These are phyloP conservation scores for Colletotrichum sp. DNA, from an alignment of 2,329 filamentous ascomycete genomes.

Conservation along the genomic window DNA sequence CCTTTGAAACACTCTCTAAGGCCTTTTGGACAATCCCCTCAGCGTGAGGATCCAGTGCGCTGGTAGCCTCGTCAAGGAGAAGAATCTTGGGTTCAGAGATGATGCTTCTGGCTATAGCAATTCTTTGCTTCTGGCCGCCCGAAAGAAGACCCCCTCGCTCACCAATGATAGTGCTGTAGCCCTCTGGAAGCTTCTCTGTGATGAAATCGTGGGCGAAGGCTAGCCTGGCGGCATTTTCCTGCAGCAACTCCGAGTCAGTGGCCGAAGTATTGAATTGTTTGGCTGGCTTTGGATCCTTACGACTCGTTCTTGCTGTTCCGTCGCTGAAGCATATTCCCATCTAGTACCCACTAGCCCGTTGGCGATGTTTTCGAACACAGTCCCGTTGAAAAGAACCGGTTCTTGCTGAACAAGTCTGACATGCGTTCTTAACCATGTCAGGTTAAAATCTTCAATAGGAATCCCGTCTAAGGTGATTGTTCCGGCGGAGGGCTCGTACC, in stretches of 20 bases:
- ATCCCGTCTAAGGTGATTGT: constrained; percentile 31
- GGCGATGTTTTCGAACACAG: constrained; percentile 26
- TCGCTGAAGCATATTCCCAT: not conserved
- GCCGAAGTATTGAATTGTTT: not conserved
- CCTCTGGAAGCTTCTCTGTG: constrained; percentile 20
- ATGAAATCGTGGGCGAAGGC: constrained; percentile 30
- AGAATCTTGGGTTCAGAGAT: constrained; percentile 65
- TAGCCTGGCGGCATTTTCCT: constrained; percentile 34
- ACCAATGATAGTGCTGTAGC: constrained; percentile 27
- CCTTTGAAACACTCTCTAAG: constrained; percentile 55
- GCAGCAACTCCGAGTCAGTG: constrained; percentile 34
- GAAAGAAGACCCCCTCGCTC: constrained; percentile 26
- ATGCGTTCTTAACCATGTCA: constrained; percentile 33
- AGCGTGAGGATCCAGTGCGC: constrained; percentile 50
- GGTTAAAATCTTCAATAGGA: constrained; percentile 28
- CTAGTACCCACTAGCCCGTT: constrained; percentile 25
- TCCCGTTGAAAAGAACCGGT: constrained; percentile 27
- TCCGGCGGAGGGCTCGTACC: constrained; percentile 50
- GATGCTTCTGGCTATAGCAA: constrained; percentile 70
- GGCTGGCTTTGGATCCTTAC: not conserved
- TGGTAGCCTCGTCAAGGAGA: constrained; percentile 71
- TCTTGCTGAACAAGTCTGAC: constrained; percentile 34
- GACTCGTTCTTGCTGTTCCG: constrained; percentile 6
- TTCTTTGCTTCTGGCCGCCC: constrained; percentile 70
- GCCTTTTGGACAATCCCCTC: constrained; percentile 58